Base-by-base conservation (phyloP, 2,329 filamentous ascomycete species). In the Alternaria rosae region DNA sequence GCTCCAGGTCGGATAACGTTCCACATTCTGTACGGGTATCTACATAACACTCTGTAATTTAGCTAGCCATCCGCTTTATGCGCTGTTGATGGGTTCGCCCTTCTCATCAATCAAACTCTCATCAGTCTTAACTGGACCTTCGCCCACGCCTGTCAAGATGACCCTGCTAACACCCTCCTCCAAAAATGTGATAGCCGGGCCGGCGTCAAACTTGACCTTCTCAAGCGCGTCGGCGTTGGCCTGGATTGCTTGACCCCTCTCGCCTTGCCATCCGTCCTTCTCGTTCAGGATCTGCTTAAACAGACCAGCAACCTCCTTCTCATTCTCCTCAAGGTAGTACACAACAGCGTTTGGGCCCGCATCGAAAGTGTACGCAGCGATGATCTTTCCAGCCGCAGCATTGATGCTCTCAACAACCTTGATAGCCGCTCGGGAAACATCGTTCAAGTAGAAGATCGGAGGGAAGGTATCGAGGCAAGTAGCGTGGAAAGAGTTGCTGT, bases 391-490 rank as follows among this genome's bases (percentile, higher is more conserved):
- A 5, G 91, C 92, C 23, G 86, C 86, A 56, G 85, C 85, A 77
- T 99, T 99, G 82, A 98, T 92, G 70, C 89, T 87, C 83, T 99
- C 93, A 28, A 97, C 94, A 15, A 93, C 89, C 54, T 92, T 87
- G 62, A 99, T 92, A 6, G 94, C 93, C 1, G 94, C 93, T 38
- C 91, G 86, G 20, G 91, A 94, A 15, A 94, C 90, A 78, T 99
- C 95, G 82, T 97, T 99, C 86, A 99, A 90, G 85, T 99, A 99
- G 82, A 97, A 97, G 77, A 99, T 99, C 17, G 96, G 95, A 45
- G 96, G 95, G 82, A 93, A 93, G 2, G 95, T 98, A 79, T 99
- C 95, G 71, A 96, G 85, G 79, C 95, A 98, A 59, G 91, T 93
- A 38, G 95, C 92, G 80, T 99, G 95, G 88, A 99, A 99, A 62